Evolutionary conservation across 345 rosid genomes (phyloP), one percentile per base, ranked within the genome.

Genomic region (Heritiera littoralis): DNA sequence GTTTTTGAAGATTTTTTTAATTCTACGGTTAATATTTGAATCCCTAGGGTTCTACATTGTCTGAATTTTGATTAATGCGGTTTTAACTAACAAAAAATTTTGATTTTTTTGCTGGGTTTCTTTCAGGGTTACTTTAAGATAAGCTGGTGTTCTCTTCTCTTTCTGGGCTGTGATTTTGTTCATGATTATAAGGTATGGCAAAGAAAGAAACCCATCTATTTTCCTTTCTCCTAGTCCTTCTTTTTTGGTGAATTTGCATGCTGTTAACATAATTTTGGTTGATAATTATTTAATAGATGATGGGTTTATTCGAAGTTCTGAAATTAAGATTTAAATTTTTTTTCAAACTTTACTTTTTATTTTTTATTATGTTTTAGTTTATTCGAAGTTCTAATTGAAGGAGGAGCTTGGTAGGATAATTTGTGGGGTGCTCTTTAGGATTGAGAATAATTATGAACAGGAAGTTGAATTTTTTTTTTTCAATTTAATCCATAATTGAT

Each of bases 121-220:
- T 63, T 64, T 69, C 76, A 80, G 80, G 70, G 84, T 52, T 76
- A 79, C 75, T 71, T 68, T 38, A 54, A 69, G 66, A 20, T 67
- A 67, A 68, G 69, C 61, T 9, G 4, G 28, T 61, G 35, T 66
- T 77, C 66, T 59, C n/a, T 58, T 59, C 66, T 59, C n/a, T 58
- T 59, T 18, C 55, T 54, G 75, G 55, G 86, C 76, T 84, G 80
- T 52, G 75, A 51, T 67, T 78, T 80, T 81, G 73, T 84, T 83
- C 71, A 82, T 86, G 84, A 32, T 82, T 77, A 45, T 54, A 68
- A 83, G 81, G 84, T 88, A 76, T 59, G 66, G 3, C 6, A 8
- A 15, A 49, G 43, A 8, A 15, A 49, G 43, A 30, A 7, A 51
- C 13, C 23, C 23, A 7, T 45, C 2, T 38, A 46, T 41, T 66